Conservation (phyloP, 2,329 filamentous ascomycete species). For the Septoria petroselini region DNA sequence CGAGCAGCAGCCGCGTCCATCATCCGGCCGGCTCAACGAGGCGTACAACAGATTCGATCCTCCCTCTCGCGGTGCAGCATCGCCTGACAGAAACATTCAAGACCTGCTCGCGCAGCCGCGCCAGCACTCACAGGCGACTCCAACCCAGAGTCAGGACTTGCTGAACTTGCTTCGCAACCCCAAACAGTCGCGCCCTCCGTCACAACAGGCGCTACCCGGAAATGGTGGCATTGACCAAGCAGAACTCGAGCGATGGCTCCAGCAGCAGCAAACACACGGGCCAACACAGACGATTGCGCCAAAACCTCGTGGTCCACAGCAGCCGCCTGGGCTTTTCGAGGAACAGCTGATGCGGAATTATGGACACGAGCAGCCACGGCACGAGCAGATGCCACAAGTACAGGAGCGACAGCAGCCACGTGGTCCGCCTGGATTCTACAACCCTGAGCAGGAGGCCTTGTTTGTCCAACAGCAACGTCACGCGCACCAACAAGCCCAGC, state of each 20-base stretch:
- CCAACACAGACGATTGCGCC: slow-evolving; percentile 30
- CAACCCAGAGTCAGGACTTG: slow-evolving; percentile 71
- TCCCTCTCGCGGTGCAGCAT: slow-evolving; percentile 32
- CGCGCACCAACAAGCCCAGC: slow-evolving; percentile 24
- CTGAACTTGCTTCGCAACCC: slow-evolving; percentile 68
- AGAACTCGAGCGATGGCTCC: slow-evolving; percentile 38
- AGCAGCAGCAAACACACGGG: slow-evolving; percentile 28
- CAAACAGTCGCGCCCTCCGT: slow-evolving; percentile 32
- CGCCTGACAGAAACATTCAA: slow-evolving; percentile 37
- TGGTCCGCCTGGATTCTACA: slow-evolving; percentile 37
- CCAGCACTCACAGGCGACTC: slow-evolving; percentile 49
- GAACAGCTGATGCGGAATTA: slow-evolving; percentile 37
- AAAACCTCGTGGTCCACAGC: slow-evolving; percentile 38
- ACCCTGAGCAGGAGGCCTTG: slow-evolving; percentile 32
- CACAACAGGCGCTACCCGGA: slow-evolving; percentile 34
- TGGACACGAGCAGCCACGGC: slow-evolving; percentile 25
- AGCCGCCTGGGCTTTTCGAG: slow-evolving; percentile 37
- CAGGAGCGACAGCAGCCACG: slow-evolving; percentile 32
- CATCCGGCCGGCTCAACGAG: slow-evolving; percentile 24
- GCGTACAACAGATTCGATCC: slow-evolving; percentile 31
- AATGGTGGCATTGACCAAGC: slow-evolving; percentile 26
- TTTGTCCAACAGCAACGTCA: slow-evolving; percentile 34
- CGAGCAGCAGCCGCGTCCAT: slow-evolving; percentile 28
- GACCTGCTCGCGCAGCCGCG: slow-evolving; percentile 41
- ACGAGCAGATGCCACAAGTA: slow-evolving; percentile 21